phyloP scores from a whole-genome alignment of 1,139 yeast genomes.

The Pichia sp. region DNA sequence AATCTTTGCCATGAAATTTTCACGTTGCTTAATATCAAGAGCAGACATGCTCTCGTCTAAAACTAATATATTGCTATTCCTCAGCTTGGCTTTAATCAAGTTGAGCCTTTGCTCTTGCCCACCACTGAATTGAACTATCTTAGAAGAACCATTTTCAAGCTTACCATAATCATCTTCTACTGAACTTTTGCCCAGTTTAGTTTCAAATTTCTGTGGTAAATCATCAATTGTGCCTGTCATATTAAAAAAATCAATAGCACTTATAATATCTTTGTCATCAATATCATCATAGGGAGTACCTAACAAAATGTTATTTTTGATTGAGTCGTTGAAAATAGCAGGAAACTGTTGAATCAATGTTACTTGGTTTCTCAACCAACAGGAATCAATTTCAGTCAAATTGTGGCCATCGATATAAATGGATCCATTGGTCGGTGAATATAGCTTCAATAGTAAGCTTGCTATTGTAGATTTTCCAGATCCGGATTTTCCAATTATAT shows the following conservation, averaged over 20 bases:
- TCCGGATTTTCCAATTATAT: slow-evolving; percentile 79
- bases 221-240: slow-evolving; percentile 37
- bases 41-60: slow-evolving; percentile 87
- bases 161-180: background rate
- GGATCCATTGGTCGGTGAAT: slow-evolving; percentile 34
- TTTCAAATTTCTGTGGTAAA: slow-evolving; percentile 47
- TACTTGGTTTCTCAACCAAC: slow-evolving; percentile 55
- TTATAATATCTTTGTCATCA: slow-evolving; percentile 11
- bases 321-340: slow-evolving; percentile 52
- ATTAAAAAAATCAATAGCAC: slow-evolving; percentile 46
- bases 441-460: slow-evolving; percentile 52
- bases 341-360: slow-evolving; percentile 70
- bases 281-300: slow-evolving; percentile 23
- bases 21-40: slow-evolving; percentile 47
- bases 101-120: slow-evolving; percentile 85
- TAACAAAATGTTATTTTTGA: slow-evolving; percentile 55
- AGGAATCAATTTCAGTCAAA: slow-evolving; percentile 33
- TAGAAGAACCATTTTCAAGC: background rate
- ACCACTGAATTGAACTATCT: slow-evolving; percentile 55
- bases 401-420: slow-evolving; percentile 50
- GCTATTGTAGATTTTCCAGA: slow-evolving; percentile 86
- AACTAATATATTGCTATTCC: slow-evolving; percentile 66
- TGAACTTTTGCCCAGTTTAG: slow-evolving; percentile 32
- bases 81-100: slow-evolving; percentile 69
- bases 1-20: slow-evolving; percentile 38